Base-by-base conservation (phyloP, 352 stramenopile species). In the Globisporangium paroecandrum region DNA sequence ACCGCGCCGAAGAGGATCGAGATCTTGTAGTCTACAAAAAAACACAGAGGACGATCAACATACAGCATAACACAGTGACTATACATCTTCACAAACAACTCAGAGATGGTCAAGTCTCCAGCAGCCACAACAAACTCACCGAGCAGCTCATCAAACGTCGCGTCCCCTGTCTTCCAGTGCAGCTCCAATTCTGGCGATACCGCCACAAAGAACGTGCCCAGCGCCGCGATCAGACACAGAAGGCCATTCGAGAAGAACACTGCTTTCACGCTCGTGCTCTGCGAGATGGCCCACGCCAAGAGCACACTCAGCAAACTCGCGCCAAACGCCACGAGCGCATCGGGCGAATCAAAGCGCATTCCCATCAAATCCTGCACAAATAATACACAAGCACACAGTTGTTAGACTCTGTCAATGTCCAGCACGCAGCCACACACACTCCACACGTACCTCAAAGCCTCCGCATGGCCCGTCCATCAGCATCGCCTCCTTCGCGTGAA, bases 191-290 rank as follows among this genome's bases (percentile, higher is more conserved):
- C 77, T 18, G 79, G 73, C 20, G 79, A 87, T 47, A 89, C 75
- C 3, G 87, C 87, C n/a, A 92, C 75, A 47, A 77, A 81, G 64
- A 95, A 91, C 62, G 74, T 76, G 32, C 79, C 66, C 57, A 78
- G 54, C 4, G 75, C 77, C 25, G 78, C 83, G 1, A 90, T 63
- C 49, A 91, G 65, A 47, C 77, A 90, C 12, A 89, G 49, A 51
- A 91, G 38, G 27, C 83, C 85, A 46, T 91, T 93, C 78, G 78
- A 90, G 61, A 91, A 90, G 59, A 93, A 86, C n/a, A 69, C 71
- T 61, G 65, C 79, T 10, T 75, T 77, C 61, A 89, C 76, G 18
- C 75, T 79, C 63, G 78, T 78, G 49, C 70, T 56, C 13, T 65
- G 51, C 6, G 74, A 65, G 54, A 84, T 57, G 4, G 83, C 27